Conservation (phyloP, 1,139 yeast species). For the Kurtzmaniella quercitrusa region DNA sequence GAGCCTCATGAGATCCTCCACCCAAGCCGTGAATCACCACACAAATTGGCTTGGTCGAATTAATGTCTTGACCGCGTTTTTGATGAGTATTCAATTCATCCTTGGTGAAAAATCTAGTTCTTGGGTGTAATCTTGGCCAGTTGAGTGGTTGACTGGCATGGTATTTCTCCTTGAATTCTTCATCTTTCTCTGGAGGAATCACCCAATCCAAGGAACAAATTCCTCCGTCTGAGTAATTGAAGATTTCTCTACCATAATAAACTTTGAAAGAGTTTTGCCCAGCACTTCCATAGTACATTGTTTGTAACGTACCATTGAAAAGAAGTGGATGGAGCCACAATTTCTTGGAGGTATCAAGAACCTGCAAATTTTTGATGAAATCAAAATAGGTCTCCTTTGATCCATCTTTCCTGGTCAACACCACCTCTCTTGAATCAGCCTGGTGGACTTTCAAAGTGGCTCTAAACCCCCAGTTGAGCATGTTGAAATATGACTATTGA, state of each 20-base stretch:
- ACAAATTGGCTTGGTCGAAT: conserved; percentile 52
- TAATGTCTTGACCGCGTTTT: conserved; percentile 21
- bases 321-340: conserved; percentile 60
- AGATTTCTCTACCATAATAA: conserved; percentile 73
- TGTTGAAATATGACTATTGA: background rate
- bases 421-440: conserved; percentile 16
- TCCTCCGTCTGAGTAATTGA: conserved; percentile 60
- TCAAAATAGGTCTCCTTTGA: conserved; percentile 17
- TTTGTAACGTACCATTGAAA: conserved; percentile 75
- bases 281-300: conserved; percentile 58
- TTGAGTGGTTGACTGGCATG: conserved; percentile 57
- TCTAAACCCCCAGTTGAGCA: conserved; percentile 37
- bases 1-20: conserved; percentile 89
- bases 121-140: conserved; percentile 72
- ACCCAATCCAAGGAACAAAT: conserved; percentile 77
- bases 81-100: conserved; percentile 28
- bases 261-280: conserved; percentile 53
- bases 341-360: conserved; percentile 26
- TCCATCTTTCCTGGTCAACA: conserved; percentile 13
- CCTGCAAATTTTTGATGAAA: conserved; percentile 20
- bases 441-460: conserved; percentile 29
- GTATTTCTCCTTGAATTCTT: conserved; percentile 35
- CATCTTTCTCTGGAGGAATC: conserved; percentile 42
- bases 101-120: conserved; percentile 66
- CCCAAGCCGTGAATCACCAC: conserved; percentile 80